Evolutionary conservation across 164 flowering plant genomes (phyloP).

Genomic region (Macadamia tetraphylla): DNA sequence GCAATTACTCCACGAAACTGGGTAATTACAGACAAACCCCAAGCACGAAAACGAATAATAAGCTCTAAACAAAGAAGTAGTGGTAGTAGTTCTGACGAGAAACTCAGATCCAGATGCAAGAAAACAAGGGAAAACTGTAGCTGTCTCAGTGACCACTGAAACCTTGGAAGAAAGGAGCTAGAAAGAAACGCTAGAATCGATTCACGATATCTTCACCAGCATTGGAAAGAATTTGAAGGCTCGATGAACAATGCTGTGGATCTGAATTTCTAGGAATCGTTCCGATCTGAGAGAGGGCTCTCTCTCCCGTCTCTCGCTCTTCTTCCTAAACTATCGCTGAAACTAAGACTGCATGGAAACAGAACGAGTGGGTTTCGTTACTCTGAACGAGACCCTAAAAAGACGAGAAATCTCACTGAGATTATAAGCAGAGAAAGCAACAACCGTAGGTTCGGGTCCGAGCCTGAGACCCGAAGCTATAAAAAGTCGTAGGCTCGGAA

Average conservation of each 20-base stretch:
- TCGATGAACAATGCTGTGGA: background rate
- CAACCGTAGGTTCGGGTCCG: background rate
- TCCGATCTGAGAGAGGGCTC: background rate
- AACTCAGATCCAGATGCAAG: background rate
- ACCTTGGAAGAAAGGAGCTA: background rate
- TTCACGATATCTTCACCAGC: background rate
- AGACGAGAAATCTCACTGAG: background rate
- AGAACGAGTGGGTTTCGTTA: slow-evolving; percentile 2
- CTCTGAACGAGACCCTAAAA: background rate
- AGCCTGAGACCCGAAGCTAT: background rate
- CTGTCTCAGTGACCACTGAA: background rate
- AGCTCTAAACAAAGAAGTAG: no score
- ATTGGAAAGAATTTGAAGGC: no score
- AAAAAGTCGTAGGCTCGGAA: slow-evolving; percentile 1
- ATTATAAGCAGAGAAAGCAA: background rate
- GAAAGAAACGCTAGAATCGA: background rate
- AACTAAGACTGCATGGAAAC: background rate
- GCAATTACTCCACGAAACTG: no score
- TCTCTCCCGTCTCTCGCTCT: background rate
- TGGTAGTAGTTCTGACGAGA: background rate
- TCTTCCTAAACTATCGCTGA: no score
- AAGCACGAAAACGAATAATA: background rate
- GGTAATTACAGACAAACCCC: background rate
- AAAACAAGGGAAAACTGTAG: background rate
- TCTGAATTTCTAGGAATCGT: slow-evolving; percentile 1